Base-by-base conservation (phyloP, 257 asterid genomes). In the Nicotiana undulata region DNA sequence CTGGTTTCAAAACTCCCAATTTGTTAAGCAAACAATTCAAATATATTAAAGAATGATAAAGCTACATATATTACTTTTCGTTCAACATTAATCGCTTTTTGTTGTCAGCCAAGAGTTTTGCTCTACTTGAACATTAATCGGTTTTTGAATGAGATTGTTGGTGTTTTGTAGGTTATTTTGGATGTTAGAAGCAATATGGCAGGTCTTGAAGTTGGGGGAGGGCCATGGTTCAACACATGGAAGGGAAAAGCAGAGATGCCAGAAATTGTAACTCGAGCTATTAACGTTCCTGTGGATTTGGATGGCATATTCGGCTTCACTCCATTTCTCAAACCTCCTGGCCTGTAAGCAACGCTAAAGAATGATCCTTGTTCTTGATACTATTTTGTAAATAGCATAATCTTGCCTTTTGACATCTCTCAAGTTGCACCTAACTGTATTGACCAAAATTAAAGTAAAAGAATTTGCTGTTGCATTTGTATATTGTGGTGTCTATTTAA, bases 141-240 rank as follows among this genome's bases (percentile, higher is more conserved):
- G 11, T 40, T 40, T 40, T 40, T 67, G 17, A 34, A 34, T 53
- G 24, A 13, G 7, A 7, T 22, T 66, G 15, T 18, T 20, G 9
- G 55, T 84, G 32, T 40, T 37, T 80, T 59, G 70, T 64, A 95
- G 99, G 92, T 89, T 46, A 86, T 93, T 29, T 84, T 95, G 91
- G 98, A 93, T 55, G 97, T 93, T 17, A 93, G 92, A 6, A 95
- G 99, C 77, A 90, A 89, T 78, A 93, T 95, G 99, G 99, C 98
- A 52, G 98, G 96, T 0, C 88, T 90, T 46, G 99, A 95, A 88
- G 99, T 95, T 18, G 99, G 99, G 55, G 99, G 99, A 79, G 99
- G 99, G 18, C 99, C 99, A 0, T 95, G 99, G 98, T 91, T 95
- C 85, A 89, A 82, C 79, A 22, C 97, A 58, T 95, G 99, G 99